Evolutionary conservation across 2,329 filamentous ascomycete species (phyloP), one percentile per base, ranked within the genome.

Genomic region (Nectriaceae sp.): DNA sequence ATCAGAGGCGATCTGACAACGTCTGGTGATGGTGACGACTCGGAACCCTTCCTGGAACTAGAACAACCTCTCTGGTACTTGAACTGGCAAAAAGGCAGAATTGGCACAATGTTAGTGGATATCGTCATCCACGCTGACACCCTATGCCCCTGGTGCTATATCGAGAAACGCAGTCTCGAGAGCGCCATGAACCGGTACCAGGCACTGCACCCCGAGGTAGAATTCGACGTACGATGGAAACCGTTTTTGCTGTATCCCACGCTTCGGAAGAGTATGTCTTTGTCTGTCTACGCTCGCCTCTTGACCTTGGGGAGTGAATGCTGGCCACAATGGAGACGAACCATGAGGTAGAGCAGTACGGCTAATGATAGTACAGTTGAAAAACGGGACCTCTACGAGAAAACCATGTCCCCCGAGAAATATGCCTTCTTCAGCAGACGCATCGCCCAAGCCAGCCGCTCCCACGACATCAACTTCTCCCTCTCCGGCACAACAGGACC

Each of bases 141-240:
- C 5, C 65, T 77, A 31, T 82, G 78, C 49, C 75, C 77, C 4
- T 80, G 75, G 68, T 79, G 75, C 55, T 81, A 77, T 55, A 67
- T 80, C 49, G 71, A 73, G 48, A 71, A 77, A 52, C 72, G 67
- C 47, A 73, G 70, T 45, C 68, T 81, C 43, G 71, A 77, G 49
- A 54, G 50, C 11, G 76, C 77, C 46, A 76, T 79, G 52, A 60
- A 65, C 19, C 55, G 60, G 5, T 77, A 74, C 59, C 65, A 64
- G 45, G 53, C 61, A 4, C 55, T 55, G 13, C 67, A 77, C 49
- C 75, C 75, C 0, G 68, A 72, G 15, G 67, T 72, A 20, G 65
- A 70, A 4, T 79, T 80, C 47, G 70, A 77, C 36, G 61, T 79
- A 11, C 61, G 64, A 2, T 80, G 74, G 66, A 73, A 71, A 35